Base-by-base conservation (phyloP, 306 rosid genomes). In the Cajanus cajan region DNA sequence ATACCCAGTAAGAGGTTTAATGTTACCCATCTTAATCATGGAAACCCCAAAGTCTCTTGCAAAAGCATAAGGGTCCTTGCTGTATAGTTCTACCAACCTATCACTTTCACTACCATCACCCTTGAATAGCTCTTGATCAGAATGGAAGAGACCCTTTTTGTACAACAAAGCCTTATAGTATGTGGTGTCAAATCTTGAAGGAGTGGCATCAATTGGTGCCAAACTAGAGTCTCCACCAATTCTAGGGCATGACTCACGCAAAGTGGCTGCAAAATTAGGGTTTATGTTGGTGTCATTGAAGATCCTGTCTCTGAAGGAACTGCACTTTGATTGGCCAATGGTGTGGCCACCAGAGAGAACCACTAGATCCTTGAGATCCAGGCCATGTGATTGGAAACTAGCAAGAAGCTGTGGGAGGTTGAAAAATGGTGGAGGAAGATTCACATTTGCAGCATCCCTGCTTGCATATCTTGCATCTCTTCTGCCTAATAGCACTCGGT, bases 261-360 rank as follows among this genome's bases (percentile, higher is more conserved):
- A 70, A 39, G 70, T 54, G 45, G 82, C 58, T 1, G 85, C 90
- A 7, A 84, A 84, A 0, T 15, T 57, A 1, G 19, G 39, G 50
- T 76, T 48, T 2, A 88, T 84, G 77, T 88, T 55, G 43, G 85
- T 79, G 73, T 84, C 87, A 31, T 77, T 82, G 80, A 54, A 83
- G 64, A 82, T 66, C 43, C 91, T 73, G 31, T 21, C 28, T 4
- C 64, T 63, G 83, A 83, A 86, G 13, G 31, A 3, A 16, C 10
- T 2, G 69, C 92, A 88, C 15, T 48, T 34, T 4, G 88, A 82
- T 1, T 54, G 18, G 19, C 89, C 92, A 16, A 88, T 78, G 1
- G 86, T 81, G 82, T 88, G 91, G 25, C 72, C 89, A 5, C 90
- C 88, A 16, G 90, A 85, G 37, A 88, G 84, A 18, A 41, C 89